Conservation (phyloP, 2,329 filamentous ascomycete genomes). For the Aspergillus fischeri region DNA sequence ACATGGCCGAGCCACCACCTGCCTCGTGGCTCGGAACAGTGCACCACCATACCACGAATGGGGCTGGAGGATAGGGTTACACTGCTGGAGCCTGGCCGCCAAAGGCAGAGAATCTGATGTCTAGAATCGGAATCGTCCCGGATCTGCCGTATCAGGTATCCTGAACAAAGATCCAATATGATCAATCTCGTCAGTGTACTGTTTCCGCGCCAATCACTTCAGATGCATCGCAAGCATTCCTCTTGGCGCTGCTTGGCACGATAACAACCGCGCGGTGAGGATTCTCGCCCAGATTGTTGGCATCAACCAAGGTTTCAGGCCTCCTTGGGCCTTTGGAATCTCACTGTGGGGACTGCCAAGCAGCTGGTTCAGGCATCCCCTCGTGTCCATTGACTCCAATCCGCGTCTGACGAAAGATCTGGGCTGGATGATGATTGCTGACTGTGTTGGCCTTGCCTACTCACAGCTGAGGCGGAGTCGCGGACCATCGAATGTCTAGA, state of each 20-base stretch:
- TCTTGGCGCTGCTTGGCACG: background rate
- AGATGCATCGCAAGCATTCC: background rate
- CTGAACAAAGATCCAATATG: background rate
- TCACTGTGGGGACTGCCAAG: background rate
- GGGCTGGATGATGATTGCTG: background rate
- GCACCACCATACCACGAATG: background rate
- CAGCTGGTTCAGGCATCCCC: background rate
- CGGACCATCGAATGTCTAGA: no score
- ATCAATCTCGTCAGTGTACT: background rate
- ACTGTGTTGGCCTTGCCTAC: background rate
- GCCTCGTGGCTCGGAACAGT: background rate
- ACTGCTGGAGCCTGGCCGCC: background rate
- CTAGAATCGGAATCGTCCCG: background rate
- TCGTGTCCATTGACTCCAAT: background rate
- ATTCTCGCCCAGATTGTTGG: background rate
- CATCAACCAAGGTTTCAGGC: background rate
- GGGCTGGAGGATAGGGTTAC: background rate
- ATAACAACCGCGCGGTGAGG: background rate
- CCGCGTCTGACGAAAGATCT: background rate
- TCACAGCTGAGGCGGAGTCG: background rate
- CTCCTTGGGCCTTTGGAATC: background rate
- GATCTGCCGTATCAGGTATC: background rate
- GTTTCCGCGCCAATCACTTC: background rate
- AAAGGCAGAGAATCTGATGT: background rate
- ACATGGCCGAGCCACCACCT: background rate